Percentiles rank a stretch among this genome's conserved stretches.
phyloP scores from a whole-genome alignment of 345 rosid species.

The Euphorbia tirucalli region DNA sequence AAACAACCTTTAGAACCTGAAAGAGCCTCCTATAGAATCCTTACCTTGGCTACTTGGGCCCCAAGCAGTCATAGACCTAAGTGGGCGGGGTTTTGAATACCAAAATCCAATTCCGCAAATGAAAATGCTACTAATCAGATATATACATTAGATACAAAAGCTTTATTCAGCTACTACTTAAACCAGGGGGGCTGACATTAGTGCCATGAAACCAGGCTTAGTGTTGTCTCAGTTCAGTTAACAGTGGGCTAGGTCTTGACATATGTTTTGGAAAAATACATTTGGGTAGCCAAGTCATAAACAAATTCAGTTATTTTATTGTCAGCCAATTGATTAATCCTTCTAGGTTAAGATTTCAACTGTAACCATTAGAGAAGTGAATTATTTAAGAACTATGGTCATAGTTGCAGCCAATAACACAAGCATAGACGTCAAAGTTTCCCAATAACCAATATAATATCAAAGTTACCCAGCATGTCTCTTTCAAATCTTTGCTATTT shows the following conservation, averaged over 20 bases:
- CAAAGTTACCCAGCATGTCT: background rate
- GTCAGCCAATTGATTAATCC: background rate
- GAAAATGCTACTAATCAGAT: background rate
- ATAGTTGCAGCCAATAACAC: background rate
- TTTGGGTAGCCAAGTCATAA: too few relatives aligned
- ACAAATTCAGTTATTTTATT: background rate
- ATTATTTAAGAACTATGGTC: background rate
- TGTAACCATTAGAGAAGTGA: background rate
- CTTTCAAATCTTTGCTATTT: too few relatives aligned
- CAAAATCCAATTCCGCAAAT: background rate
- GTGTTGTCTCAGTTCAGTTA: too few relatives aligned
- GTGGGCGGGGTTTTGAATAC: too few relatives aligned
- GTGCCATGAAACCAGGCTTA: too few relatives aligned
- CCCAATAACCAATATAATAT: background rate
- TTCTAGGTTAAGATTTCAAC: background rate
- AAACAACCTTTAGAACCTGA: background rate
- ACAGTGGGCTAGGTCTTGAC: too few relatives aligned
- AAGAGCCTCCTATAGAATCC: background rate
- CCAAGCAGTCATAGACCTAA: too few relatives aligned
- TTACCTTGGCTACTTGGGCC: background rate
- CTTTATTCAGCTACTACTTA: background rate
- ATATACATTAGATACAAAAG: background rate
- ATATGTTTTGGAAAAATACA: too few relatives aligned
- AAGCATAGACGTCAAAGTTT: background rate
- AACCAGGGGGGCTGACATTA: too few relatives aligned